Percentiles rank a stretch among this genome's conserved stretches.
Conservation (phyloP, 352 stramenopile species). For the Phytophthora pisi region DNA sequence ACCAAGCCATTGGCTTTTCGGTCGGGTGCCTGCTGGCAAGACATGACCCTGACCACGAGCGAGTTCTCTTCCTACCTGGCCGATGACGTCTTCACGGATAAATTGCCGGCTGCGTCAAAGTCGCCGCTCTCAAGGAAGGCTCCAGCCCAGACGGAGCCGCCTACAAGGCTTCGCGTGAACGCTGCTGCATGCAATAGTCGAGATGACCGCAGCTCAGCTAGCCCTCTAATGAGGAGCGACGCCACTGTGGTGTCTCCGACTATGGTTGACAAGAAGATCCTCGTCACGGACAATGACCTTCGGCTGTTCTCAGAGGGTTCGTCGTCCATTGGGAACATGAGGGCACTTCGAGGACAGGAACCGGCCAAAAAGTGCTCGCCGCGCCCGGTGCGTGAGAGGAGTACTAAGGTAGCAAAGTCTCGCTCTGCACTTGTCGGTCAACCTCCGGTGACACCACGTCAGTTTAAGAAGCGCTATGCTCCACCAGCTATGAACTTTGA, state of each 20-base stretch:
- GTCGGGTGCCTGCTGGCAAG: constrained; percentile 24
- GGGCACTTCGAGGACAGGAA: constrained; percentile 7
- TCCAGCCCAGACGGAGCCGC: background rate
- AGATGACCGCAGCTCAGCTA: background rate
- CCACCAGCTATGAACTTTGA: constrained; percentile 9
- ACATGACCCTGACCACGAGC: constrained; percentile 15
- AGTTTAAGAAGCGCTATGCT: constrained; percentile 22
- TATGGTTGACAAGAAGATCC: constrained; percentile 49
- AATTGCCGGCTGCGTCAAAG: background rate
- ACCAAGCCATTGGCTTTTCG: constrained; percentile 12
- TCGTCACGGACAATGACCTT: constrained; percentile 55
- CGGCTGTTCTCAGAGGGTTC: constrained; percentile 30
- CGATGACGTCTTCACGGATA: constrained; percentile 25
- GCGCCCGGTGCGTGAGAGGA: constrained; percentile 16
- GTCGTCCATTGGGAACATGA: constrained; percentile 26
- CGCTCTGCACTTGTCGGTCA: background rate
- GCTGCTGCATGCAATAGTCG: constrained; percentile 2
- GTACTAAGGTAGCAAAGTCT: background rate
- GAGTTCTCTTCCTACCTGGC: constrained; percentile 22
- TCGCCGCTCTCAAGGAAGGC: background rate
- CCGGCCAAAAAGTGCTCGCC: constrained; percentile 4
- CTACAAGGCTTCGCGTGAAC: constrained; percentile 23
- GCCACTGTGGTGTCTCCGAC: constrained; percentile 40
- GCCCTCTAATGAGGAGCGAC: constrained; percentile 18
- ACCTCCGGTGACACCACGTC: background rate